Conservation (phyloP, 2,329 filamentous ascomycete genomes). For the Penicillium oxalicum region DNA sequence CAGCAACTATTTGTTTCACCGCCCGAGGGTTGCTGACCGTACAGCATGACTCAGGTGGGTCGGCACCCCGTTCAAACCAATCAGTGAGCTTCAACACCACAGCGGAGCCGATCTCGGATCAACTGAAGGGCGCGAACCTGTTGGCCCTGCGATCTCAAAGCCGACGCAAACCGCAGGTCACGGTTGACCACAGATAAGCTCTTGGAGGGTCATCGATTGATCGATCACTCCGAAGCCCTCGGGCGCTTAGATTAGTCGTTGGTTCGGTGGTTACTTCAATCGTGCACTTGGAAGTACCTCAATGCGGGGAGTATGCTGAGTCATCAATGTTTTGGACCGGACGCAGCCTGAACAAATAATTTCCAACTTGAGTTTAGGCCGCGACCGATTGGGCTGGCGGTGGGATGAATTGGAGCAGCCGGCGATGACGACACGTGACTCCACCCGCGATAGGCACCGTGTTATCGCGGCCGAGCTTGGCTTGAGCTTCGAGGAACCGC, state of each 20-base stretch:
- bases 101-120: slow-evolving; percentile 19
- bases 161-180: slow-evolving; percentile 9
- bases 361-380: no score
- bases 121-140: background rate
- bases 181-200: no score
- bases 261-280: no score
- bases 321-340: no score
- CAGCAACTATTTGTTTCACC: background rate
- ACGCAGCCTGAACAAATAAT: no score
- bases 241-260: no score
- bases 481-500: background rate
- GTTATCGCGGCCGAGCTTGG: slow-evolving; percentile 4
- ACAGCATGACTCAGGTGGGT: slow-evolving; percentile 7
- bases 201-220: no score
- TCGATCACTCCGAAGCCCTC: no score
- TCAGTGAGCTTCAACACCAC: slow-evolving; percentile 2
- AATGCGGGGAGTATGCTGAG: no score
- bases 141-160: background rate
- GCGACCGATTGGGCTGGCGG: no score
- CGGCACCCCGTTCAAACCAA: slow-evolving; percentile 5
- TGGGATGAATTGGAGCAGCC: background rate
- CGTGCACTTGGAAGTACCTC: no score
- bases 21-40: background rate
- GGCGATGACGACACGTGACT: slow-evolving; percentile 6
- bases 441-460: slow-evolving; percentile 6